These are phyloP conservation scores for Penicillium sp. DNA, from an alignment of 2,329 filamentous ascomycete genomes.

Conservation along the genomic window DNA sequence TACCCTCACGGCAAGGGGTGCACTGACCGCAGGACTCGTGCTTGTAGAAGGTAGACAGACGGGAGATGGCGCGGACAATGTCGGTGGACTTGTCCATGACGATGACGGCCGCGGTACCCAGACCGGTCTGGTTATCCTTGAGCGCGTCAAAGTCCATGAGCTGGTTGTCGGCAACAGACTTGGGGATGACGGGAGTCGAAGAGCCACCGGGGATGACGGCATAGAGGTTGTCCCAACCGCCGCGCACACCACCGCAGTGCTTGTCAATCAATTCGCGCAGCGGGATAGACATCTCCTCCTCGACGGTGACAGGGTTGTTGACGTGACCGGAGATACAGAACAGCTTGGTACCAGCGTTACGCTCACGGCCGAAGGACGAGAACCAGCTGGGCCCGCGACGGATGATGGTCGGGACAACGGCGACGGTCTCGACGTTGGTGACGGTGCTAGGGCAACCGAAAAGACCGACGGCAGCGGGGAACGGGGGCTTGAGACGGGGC, in stretches of 20 bases:
- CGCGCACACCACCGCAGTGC: conserved; percentile 93
- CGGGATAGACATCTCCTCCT: conserved; percentile 99
- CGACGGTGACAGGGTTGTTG: conserved; percentile 96
- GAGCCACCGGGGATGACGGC: conserved; percentile 95
- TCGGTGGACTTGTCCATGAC: conserved; percentile 99
- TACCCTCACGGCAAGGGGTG: conserved; percentile 97
- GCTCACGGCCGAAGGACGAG: conserved; percentile 85
- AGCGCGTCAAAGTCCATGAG: conserved; percentile 98
- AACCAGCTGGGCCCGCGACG: conserved; percentile 92
- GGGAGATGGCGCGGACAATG: conserved; percentile 86
- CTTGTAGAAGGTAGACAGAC: conserved; percentile 94
- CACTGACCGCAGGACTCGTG: conserved; percentile 98
- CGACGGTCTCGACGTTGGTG: conserved; percentile 95
- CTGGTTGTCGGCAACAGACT: conserved; percentile 84
- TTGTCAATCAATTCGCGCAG: conserved; percentile 94
- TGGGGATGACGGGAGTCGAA: conserved; percentile 91
- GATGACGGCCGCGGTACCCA: conserved; percentile 94
- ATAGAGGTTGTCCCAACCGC: conserved; percentile 95
- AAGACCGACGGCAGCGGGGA: conserved; percentile 92
- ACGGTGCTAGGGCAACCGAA: conserved; percentile 98
- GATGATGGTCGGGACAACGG: conserved; percentile 92
- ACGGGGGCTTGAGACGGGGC: conserved; percentile 96
- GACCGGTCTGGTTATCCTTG: conserved; percentile 95
- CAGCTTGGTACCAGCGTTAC: conserved; percentile 95
- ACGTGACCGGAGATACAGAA: conserved; percentile 98